These are phyloP conservation scores for Termitomyces sp. DNA, from an alignment of 768 basidiomycete genomes.

Conservation along the genomic window DNA sequence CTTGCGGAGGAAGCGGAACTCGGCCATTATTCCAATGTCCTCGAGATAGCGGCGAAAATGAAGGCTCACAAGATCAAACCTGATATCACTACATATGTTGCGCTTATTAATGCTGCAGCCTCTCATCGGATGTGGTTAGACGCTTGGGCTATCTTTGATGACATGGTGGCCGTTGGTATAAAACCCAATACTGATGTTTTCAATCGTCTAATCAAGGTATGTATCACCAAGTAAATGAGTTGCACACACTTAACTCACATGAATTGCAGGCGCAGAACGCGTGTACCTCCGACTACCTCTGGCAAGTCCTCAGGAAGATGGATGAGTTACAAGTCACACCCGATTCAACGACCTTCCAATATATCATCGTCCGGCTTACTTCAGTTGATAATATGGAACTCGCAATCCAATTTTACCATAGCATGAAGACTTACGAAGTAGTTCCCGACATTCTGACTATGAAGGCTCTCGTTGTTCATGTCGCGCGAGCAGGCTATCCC, in stretches of 20 bases:
- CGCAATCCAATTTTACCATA: constrained; percentile 54
- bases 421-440: constrained; percentile 49
- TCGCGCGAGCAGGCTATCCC: constrained; percentile 49
- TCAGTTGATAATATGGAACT: constrained; percentile 55
- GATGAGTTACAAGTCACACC: constrained; percentile 39
- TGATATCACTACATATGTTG: constrained; percentile 50
- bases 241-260: not conserved
- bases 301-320: constrained; percentile 55
- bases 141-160: constrained; percentile 62
- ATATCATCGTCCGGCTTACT: constrained; percentile 45
- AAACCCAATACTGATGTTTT: constrained; percentile 47
- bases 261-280: constrained; percentile 40
- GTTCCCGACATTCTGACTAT: constrained; percentile 44
- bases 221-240: constrained; percentile 7
- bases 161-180: constrained; percentile 54
- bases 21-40: constrained; percentile 31
- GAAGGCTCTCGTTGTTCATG: constrained; percentile 47
- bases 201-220: constrained; percentile 57
- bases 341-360: constrained; percentile 48
- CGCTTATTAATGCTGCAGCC: constrained; percentile 47
- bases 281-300: constrained; percentile 32
- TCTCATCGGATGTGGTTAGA: constrained; percentile 39
- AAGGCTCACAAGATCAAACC: constrained; percentile 51
- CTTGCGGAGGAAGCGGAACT: constrained; percentile 32
- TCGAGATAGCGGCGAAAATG: constrained; percentile 51